A percentile compares a stretch with the other conserved stretches of the same genome.
These are phyloP conservation scores for Carex parvula DNA, from an alignment of 176 grass and related monocot genomes.

Conservation along the genomic window DNA sequence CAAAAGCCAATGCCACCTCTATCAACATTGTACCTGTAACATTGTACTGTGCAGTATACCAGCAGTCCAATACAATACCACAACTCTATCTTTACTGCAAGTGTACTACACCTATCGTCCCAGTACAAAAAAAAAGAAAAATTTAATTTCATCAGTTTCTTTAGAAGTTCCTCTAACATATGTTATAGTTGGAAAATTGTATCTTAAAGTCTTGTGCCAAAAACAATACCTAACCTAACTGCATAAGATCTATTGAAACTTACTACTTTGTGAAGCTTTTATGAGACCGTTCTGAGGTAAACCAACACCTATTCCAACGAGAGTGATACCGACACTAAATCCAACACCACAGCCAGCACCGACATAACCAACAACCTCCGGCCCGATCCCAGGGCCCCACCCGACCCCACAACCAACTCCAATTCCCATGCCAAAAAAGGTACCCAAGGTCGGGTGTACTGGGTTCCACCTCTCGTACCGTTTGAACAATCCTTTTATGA, in stretches of 20 bases:
- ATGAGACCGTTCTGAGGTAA: slow-evolving; percentile 62
- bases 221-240: not conserved
- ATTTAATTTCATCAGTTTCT: not conserved
- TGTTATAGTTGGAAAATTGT: not conserved
- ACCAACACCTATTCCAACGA: slow-evolving; percentile 72
- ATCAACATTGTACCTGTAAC: not conserved
- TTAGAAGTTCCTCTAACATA: not conserved
- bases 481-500: slow-evolving; percentile 73
- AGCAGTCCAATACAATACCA: not conserved
- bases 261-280: slow-evolving; percentile 44
- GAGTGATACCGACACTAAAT: slow-evolving; percentile 78
- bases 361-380: slow-evolving; percentile 86
- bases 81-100: not conserved
- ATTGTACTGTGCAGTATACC: not conserved
- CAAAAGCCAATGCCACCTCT: not conserved
- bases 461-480: slow-evolving; percentile 91
- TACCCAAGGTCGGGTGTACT: slow-evolving; percentile 77
- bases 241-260: not conserved
- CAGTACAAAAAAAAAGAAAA: not conserved
- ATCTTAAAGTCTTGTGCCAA: not conserved
- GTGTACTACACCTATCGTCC: not conserved
- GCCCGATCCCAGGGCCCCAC: slow-evolving; percentile 90
- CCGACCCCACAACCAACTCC: slow-evolving; percentile 89
- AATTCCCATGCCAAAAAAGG: slow-evolving; percentile 84
- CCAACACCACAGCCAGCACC: slow-evolving; percentile 82